Percentiles rank a stretch among this genome's conserved stretches.
Evolutionary conservation across 345 rosid genomes (phyloP).

Genomic region (Hibiscus syriacus): DNA sequence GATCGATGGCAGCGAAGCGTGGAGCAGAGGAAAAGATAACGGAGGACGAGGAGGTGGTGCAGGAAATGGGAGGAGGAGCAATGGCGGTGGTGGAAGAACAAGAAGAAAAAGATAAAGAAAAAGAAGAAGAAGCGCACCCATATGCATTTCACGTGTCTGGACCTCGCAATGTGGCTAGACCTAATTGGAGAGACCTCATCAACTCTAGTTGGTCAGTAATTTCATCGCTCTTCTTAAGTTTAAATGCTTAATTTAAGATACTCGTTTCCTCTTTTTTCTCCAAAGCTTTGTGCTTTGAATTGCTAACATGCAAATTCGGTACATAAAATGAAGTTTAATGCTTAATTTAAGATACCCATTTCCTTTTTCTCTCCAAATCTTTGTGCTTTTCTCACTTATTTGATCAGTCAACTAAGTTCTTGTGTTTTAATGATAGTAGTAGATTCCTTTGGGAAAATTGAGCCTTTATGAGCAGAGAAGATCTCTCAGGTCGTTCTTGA

Average conservation of each 20-base stretch:
- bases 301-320: neutral
- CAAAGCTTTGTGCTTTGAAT: too few species aligned
- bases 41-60: constrained; percentile 19
- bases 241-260: neutral
- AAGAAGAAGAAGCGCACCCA: constrained; percentile 63
- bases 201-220: constrained; percentile 76
- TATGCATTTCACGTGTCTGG: constrained; percentile 91
- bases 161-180: constrained; percentile 75
- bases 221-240: neutral
- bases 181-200: constrained; percentile 95
- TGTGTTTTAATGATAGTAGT: too few species aligned
- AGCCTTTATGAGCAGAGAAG: neutral
- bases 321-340: neutral
- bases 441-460: neutral
- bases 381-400: neutral
- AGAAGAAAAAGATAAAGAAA: constrained; percentile 19
- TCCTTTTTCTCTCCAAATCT: neutral
- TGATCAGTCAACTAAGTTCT: too few species aligned
- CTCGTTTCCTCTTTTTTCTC: too few species aligned
- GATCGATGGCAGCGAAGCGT: constrained; percentile 35
- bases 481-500: too few species aligned
- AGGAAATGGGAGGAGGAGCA: constrained; percentile 20
- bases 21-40: constrained; percentile 35
- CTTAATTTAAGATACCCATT: constrained; percentile 4
- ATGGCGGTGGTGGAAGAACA: constrained; percentile 19